Conservation (phyloP, 306 rosid genomes). For the Cicer judaicum region DNA sequence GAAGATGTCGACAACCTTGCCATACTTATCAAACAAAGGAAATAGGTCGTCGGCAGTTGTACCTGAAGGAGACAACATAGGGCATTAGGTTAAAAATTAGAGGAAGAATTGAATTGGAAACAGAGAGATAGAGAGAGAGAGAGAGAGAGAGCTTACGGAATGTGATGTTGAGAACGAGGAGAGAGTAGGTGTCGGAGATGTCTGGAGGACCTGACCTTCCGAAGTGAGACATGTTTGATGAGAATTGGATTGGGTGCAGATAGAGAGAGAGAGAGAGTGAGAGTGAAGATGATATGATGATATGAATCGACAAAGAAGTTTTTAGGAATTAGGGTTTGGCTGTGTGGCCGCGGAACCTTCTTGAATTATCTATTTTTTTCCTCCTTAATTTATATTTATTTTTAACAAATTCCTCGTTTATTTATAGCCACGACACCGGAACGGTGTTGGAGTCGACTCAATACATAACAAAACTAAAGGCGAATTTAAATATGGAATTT, state of each 20-base stretch:
- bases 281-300: too few relatives aligned
- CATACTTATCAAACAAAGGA: conserved; percentile 86
- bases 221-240: conserved; percentile 73
- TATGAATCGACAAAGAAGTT: too few relatives aligned
- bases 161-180: conserved; percentile 90
- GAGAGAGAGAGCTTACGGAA: conserved; percentile 59
- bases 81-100: conserved; percentile 6
- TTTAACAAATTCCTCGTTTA: too few relatives aligned
- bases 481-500: too few relatives aligned
- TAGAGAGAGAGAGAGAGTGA: too few relatives aligned
- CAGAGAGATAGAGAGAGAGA: not conserved
- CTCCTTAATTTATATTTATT: too few relatives aligned
- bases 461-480: too few relatives aligned
- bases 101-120: not conserved
- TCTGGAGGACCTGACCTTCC: conserved; percentile 92
- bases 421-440: too few relatives aligned
- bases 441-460: too few relatives aligned
- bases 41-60: conserved; percentile 88
- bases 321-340: too few relatives aligned
- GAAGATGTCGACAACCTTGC: conserved; percentile 91
- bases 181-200: conserved; percentile 89
- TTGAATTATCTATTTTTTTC: too few relatives aligned
- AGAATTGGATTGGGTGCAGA: not conserved
- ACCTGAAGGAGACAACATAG: conserved; percentile 44
- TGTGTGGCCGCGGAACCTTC: too few relatives aligned